Evolutionary conservation across 2,329 filamentous ascomycete species (phyloP).

Genomic region (Microdochium paspali): DNA sequence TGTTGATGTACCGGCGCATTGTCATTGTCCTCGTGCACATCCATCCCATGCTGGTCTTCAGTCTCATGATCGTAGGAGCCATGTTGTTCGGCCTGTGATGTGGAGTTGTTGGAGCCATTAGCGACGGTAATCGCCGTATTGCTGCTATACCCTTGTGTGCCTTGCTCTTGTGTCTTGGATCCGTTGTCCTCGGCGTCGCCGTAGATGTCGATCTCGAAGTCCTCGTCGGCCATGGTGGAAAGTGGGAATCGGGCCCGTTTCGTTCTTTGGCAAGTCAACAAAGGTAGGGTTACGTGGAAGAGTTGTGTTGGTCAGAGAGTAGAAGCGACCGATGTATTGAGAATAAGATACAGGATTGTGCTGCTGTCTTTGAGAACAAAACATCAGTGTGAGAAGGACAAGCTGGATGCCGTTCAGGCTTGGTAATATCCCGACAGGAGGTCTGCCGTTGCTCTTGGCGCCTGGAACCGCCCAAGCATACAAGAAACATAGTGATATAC

Average conservation of each 20-base stretch:
- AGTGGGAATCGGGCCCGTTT: neutral
- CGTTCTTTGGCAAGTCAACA: conserved; percentile 8
- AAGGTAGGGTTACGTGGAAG: conserved; percentile 9
- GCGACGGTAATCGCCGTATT: conserved; percentile 30
- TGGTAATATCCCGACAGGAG: neutral
- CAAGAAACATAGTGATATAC: conserved; percentile 26
- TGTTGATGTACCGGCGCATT: conserved; percentile 31
- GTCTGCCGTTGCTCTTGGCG: neutral
- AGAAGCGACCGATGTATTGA: neutral
- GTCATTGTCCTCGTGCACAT: conserved; percentile 20
- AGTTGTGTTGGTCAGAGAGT: neutral
- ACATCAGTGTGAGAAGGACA: neutral
- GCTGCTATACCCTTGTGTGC: conserved; percentile 25
- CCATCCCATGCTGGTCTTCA: conserved; percentile 19
- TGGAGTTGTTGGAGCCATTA: conserved; percentile 18
- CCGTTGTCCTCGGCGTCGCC: conserved; percentile 45
- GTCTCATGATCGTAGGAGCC: conserved; percentile 28
- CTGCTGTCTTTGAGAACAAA: neutral
- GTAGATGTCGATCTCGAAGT: conserved; percentile 67
- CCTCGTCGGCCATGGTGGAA: conserved; percentile 54
- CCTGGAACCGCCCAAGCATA: neutral
- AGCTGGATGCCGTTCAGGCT: neutral
- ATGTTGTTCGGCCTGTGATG: conserved; percentile 24
- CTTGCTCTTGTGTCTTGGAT: conserved; percentile 20
- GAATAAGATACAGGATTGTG: neutral